These are phyloP conservation scores for Aureobasidium sp. DNA, from an alignment of 2,329 filamentous ascomycete genomes.

Conservation along the genomic window DNA sequence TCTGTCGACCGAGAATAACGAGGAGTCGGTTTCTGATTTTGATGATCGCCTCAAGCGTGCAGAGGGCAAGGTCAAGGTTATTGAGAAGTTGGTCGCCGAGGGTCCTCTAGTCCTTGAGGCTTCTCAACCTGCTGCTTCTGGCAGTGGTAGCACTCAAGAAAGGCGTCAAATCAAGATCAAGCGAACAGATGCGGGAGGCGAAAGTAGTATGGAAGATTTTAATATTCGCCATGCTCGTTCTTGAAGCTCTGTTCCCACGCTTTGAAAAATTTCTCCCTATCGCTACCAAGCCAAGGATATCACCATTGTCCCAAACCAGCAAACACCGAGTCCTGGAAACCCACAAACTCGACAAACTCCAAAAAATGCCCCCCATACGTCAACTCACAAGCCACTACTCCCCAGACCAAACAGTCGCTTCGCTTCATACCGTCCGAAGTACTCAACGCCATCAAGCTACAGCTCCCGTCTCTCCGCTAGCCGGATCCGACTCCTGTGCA, in stretches of 20 bases:
- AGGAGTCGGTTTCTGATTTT: slow-evolving; percentile 84
- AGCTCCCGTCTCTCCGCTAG: slow-evolving; percentile 6
- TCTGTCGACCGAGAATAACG: slow-evolving; percentile 72
- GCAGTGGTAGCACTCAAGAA: slow-evolving; percentile 5
- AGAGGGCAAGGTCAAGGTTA: slow-evolving; percentile 73
- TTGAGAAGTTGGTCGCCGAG: slow-evolving; percentile 62
- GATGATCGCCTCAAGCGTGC: slow-evolving; percentile 83
- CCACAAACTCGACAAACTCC: neutral
- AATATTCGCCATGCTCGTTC: slow-evolving; percentile 17
- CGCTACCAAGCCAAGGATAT: slow-evolving; percentile 11
- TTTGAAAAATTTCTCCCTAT: neutral
- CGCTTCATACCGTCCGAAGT: neutral
- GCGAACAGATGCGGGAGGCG: slow-evolving; percentile 18
- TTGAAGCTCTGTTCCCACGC: neutral
- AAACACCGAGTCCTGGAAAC: neutral
- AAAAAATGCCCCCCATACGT: neutral
- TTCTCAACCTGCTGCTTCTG: neutral
- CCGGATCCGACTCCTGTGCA: neutral
- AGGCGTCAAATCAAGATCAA: slow-evolving; percentile 20
- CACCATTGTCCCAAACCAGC: slow-evolving; percentile 1
- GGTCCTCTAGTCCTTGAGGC: slow-evolving; percentile 19
- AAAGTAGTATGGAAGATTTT: slow-evolving; percentile 34
- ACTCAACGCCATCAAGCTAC: slow-evolving; percentile 6
- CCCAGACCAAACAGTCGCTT: slow-evolving; percentile 1
- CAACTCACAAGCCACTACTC: neutral